phyloP scores from a whole-genome alignment of 2,329 filamentous ascomycete species.

The Arthrocladium fulminans region DNA sequence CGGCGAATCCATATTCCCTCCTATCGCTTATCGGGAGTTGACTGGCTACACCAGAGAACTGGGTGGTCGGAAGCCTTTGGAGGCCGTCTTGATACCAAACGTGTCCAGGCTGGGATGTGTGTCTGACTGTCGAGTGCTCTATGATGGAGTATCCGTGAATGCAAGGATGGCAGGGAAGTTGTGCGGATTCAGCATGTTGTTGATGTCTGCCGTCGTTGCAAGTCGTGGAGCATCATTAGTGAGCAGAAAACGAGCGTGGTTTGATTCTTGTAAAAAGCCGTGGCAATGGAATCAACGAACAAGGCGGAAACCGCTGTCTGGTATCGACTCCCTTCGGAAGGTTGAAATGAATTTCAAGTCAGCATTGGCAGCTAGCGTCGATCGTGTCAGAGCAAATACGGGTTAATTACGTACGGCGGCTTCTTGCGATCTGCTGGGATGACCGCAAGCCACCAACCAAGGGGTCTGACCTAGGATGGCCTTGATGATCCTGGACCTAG shows the following conservation, averaged over 20 bases:
- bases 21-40: slow-evolving; percentile 12
- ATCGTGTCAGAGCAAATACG: slow-evolving; percentile 9
- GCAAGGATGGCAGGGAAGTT: no score
- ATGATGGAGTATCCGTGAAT: no score
- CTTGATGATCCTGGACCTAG: slow-evolving; percentile 1
- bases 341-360: slow-evolving; percentile 1
- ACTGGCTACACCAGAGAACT: neutral
- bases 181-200: no score
- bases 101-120: no score
- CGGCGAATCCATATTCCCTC: slow-evolving; percentile 18
- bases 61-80: no score
- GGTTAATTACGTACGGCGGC: slow-evolving; percentile 7
- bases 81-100: no score
- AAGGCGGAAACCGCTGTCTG: neutral
- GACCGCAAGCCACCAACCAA: slow-evolving; percentile 3
- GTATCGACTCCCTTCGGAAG: neutral
- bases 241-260: neutral
- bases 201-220: neutral
- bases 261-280: neutral
- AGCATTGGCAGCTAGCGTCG: slow-evolving; percentile 10
- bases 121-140: no score
- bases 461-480: neutral
- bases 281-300: neutral
- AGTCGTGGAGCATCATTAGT: neutral
- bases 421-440: slow-evolving; percentile 1